Evolutionary conservation across 306 rosid species (phyloP), one percentile per base, ranked within the genome.

Genomic region (Arachis hypogaea): DNA sequence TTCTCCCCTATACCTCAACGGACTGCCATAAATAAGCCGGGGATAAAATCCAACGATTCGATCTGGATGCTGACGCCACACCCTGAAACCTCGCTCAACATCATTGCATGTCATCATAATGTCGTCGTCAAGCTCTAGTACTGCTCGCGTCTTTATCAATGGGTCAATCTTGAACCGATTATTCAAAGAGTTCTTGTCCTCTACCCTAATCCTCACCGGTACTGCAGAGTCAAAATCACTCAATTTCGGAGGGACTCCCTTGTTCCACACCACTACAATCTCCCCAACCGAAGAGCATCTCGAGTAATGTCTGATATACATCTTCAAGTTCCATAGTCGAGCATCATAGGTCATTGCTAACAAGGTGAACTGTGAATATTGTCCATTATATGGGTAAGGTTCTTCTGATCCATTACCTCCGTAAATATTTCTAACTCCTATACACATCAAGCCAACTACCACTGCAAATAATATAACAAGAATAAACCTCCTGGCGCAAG

Each of bases 91-190:
- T 33, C 99, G 87, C 85, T 95, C 99, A 0, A 95, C 66, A 46
- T 95, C 99, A 63, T 95, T 90, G n/a, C 99, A 95, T 36, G 92
- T 82, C 99, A 95, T 95, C 98, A 95, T 88, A 69, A 95, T 95
- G 87, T 95, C 99, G 4, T 95, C 99, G 6, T 95, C 99, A 40
- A 95, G 99, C 93, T 95, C 98, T 45, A 95, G 96, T 65, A 95
- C 98, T 11, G 96, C 98, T 59, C 97, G 90, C 44, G 99, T 92
- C 77, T 88, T 87, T 49, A 95, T 92, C 87, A 63, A 61, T 0
- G 97, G 70, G 71, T 95, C 99, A 0, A 42, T 40, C 78, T 75
- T 92, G 90, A 95, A 95, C 62, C 99, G 86, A 30, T 95, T 95
- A 9, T 95, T 92, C 5, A 95, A 82, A 2, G 99, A 95, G 88